Evolutionary conservation across 495 filamentous ascomycete species (phyloP), one percentile per base, ranked within the genome.

Genomic region (Bryoglossum gracile): DNA sequence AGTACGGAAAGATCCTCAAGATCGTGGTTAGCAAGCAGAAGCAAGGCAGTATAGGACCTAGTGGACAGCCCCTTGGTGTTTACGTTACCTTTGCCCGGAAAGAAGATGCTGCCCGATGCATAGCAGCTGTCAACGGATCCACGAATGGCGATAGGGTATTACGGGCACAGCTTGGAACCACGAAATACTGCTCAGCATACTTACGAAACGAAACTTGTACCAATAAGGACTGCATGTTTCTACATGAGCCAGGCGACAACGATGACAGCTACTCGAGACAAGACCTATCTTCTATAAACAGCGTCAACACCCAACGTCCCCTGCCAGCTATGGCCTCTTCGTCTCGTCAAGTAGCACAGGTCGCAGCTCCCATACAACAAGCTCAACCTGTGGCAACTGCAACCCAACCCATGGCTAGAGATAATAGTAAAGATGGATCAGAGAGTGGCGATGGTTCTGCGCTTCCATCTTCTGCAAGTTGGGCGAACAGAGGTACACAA

Each of bases 111-210:
- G 81, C 80, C 10, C 78, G 72, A 6, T 99, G 94, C 64, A 99
- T 99, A 51, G 73, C 77, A 34, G 86, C 89, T 25, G 92, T 99
- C 2, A 87, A 99, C 63, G 87, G 88, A 9, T 94, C 89, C 13
- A 76, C 81, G 44, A 99, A 99, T 62, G 86, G 87, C 8, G 92
- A 95, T 48, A 71, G 92, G 45, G 74, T 85, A 24, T 67, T 99
- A 22, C 77, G 91, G 60, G 94, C 94, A 4, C 94, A 97, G 65
- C 86, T 94, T 45, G 94, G 94, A 17, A 99, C 94, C 6, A 99
- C 94, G 2, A 99, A 99, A 64, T 99, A 99, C 63, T 99, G 92
- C 66, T 97, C 92, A 0, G 92, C 92, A 8, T 99, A 91, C 72
- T 75, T 99, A 19, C 82, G 94, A 17, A 86, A 89, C 45, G 92